Percentiles rank a stretch among this genome's conserved stretches.
Conservation (phyloP, 2,329 filamentous ascomycete species). For the Escovopsis weberi region DNA sequence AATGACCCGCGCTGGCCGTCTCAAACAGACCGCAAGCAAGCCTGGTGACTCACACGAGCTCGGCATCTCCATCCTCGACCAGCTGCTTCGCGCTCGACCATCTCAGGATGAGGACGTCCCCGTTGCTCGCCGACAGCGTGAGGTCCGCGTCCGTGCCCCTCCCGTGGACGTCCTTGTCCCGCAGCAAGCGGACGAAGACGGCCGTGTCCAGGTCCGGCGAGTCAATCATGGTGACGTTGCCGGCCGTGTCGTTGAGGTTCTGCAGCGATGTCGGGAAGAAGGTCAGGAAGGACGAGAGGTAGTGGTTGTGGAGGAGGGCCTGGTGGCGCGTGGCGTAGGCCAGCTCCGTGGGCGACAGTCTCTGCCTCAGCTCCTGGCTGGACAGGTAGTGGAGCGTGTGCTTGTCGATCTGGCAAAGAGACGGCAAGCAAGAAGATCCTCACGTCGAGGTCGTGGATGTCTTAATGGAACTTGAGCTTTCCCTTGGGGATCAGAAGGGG, state of each 20-base stretch:
- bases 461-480: too few relatives aligned
- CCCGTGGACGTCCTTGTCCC: conserved; percentile 42
- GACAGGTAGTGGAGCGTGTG: conserved; percentile 61
- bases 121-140: conserved; percentile 40
- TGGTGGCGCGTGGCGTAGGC: conserved; percentile 79
- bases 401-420: conserved; percentile 50
- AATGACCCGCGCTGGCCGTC: too few relatives aligned
- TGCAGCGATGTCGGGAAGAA: conserved; percentile 69
- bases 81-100: conserved; percentile 59
- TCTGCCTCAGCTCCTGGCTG: conserved; percentile 34
- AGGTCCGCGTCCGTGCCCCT: conserved; percentile 51
- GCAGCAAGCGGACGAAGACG: conserved; percentile 67
- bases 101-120: conserved; percentile 53
- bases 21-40: too few relatives aligned
- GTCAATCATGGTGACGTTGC: conserved; percentile 86
- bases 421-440: neutral
- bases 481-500: neutral
- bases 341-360: conserved; percentile 64
- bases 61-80: conserved; percentile 40
- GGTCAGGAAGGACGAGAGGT: conserved; percentile 67
- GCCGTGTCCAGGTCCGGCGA: conserved; percentile 67
- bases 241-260: conserved; percentile 78
- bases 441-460: too few relatives aligned
- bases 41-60: conserved; percentile 34
- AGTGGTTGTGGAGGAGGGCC: conserved; percentile 70